Conservation (phyloP, 495 filamentous ascomycete species). For the Xylaria acuta region DNA sequence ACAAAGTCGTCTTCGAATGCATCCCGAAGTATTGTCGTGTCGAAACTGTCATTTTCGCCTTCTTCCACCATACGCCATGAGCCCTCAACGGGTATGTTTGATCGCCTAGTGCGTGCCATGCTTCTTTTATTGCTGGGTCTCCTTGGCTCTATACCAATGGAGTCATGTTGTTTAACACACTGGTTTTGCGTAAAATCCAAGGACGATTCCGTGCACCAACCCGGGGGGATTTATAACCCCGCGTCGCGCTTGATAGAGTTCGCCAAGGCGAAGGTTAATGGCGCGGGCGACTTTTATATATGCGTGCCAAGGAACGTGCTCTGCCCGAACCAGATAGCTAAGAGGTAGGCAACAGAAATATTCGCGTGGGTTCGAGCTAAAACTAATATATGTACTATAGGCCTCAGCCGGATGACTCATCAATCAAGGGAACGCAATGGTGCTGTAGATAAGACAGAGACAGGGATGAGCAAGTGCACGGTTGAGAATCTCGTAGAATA, state of each 20-base stretch:
- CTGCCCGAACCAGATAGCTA: neutral
- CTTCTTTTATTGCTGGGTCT: neutral
- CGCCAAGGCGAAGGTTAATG: neutral
- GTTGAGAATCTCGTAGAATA: neutral
- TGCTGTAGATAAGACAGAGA: neutral
- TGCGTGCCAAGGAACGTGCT: slow-evolving; percentile 9
- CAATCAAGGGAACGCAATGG: neutral
- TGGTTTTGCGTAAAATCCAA: neutral
- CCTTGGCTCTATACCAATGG: neutral
- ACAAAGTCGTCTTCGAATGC: slow-evolving; percentile 48
- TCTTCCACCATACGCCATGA: slow-evolving; percentile 60
- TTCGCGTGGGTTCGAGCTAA: slow-evolving; percentile 1
- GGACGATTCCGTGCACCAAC: neutral
- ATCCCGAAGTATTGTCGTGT: slow-evolving; percentile 48
- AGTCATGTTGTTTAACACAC: neutral
- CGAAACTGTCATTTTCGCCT: slow-evolving; percentile 58
- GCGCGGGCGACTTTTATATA: slow-evolving; percentile 2
- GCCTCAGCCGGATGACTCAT: neutral
- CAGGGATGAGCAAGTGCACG: slow-evolving; percentile 13
- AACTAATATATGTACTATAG: slow-evolving; percentile 8
- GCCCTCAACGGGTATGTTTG: slow-evolving; percentile 44
- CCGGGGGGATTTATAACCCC: neutral
- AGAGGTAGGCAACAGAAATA: neutral
- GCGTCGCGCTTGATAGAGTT: slow-evolving; percentile 1
- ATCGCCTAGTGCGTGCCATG: slow-evolving; percentile 20